Evolutionary conservation across 208 protist genomes (phyloP).

Genomic region (Lotmaria passim): DNA sequence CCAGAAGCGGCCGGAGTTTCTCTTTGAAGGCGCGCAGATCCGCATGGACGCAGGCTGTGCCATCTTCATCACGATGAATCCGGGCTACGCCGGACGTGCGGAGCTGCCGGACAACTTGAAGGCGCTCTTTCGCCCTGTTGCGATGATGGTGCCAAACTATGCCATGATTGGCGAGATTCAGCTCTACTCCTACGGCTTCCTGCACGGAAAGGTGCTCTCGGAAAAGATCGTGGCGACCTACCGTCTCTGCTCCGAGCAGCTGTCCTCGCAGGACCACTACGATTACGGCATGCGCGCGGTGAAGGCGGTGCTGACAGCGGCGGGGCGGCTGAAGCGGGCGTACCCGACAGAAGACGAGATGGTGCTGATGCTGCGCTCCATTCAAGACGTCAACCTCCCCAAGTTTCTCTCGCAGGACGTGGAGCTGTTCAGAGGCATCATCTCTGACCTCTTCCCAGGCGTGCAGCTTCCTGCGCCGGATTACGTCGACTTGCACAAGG

Average conservation of each 20-base stretch:
- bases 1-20: slow-evolving; percentile 85
- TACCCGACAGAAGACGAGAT: slow-evolving; percentile 94
- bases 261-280: slow-evolving; percentile 98
- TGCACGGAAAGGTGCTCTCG: slow-evolving; percentile 90
- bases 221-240: slow-evolving; percentile 97
- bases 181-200: slow-evolving; percentile 98
- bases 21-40: slow-evolving; percentile 95
- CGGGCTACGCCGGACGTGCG: slow-evolving; percentile 97
- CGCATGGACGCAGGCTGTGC: slow-evolving; percentile 92
- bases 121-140: slow-evolving; percentile 98
- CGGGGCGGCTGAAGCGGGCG: slow-evolving; percentile 89
- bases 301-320: slow-evolving; percentile 95
- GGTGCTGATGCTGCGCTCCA: slow-evolving; percentile 95
- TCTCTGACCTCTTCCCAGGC: slow-evolving; percentile 95
- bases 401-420: slow-evolving; percentile 97
- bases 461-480: slow-evolving; percentile 86
- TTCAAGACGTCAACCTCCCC: slow-evolving; percentile 95
- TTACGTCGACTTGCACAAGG: slow-evolving; percentile 88
- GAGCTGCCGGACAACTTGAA: slow-evolving; percentile 99
- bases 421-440: slow-evolving; percentile 96
- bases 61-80: slow-evolving; percentile 99
- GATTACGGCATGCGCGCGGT: slow-evolving; percentile 98
- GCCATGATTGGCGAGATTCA: slow-evolving; percentile 98
- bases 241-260: slow-evolving; percentile 96
- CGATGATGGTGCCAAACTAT: slow-evolving; percentile 99